Evolutionary conservation across 2,329 filamentous ascomycete genomes (phyloP).

Genomic region (Exophiala bonariae): DNA sequence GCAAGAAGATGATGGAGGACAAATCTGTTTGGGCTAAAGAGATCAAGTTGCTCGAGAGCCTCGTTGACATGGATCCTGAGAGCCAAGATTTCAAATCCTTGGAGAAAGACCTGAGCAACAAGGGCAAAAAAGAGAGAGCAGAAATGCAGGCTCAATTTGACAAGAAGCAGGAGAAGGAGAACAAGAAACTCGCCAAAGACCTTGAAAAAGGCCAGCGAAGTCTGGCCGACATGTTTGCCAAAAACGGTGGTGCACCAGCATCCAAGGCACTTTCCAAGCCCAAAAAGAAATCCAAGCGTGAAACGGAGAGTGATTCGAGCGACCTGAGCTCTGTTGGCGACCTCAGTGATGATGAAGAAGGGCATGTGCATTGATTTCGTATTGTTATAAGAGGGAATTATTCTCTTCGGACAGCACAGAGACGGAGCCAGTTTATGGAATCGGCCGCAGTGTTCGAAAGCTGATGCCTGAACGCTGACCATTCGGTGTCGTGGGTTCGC

Average conservation of each 20-base stretch:
- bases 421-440: too few relatives aligned
- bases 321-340: slow-evolving; percentile 10
- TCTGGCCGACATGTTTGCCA: slow-evolving; percentile 31
- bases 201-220: slow-evolving; percentile 50
- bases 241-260: slow-evolving; percentile 15
- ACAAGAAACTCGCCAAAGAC: slow-evolving; percentile 54
- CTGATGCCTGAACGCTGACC: too few relatives aligned
- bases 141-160: slow-evolving; percentile 79
- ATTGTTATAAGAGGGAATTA: too few relatives aligned
- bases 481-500: too few relatives aligned
- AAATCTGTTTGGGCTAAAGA: slow-evolving; percentile 85
- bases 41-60: slow-evolving; percentile 86
- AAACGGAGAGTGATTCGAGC: slow-evolving; percentile 32
- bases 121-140: slow-evolving; percentile 69
- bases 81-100: slow-evolving; percentile 68
- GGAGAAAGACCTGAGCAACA: slow-evolving; percentile 64
- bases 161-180: slow-evolving; percentile 65
- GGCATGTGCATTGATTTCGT: neutral
- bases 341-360: slow-evolving; percentile 5
- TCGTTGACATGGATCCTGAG: slow-evolving; percentile 81
- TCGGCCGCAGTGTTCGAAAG: too few relatives aligned
- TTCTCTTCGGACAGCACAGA: too few relatives aligned
- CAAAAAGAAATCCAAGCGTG: slow-evolving; percentile 40
- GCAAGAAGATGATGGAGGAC: slow-evolving; percentile 58
- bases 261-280: slow-evolving; percentile 33